phyloP scores from a whole-genome alignment of 257 asterid species.

The Capsicum rhomboideum region DNA sequence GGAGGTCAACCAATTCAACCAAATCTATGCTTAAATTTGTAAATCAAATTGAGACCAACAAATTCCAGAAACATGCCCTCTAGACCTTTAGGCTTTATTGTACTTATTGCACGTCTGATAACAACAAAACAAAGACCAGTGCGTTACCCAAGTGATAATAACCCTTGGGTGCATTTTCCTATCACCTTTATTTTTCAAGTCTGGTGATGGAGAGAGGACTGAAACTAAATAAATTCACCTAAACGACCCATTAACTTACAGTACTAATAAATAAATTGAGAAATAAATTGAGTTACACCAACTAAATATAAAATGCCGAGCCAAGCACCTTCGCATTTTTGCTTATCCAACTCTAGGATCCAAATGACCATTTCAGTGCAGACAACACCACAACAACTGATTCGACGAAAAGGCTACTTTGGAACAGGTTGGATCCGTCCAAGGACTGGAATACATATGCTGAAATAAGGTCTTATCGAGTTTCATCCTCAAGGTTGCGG shows the following conservation, averaged over 20 bases:
- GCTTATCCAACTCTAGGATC: background rate
- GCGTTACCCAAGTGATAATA: background rate
- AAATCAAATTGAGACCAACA: background rate
- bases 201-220: background rate
- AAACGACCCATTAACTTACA: background rate
- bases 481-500: slow-evolving; percentile 95
- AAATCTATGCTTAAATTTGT: background rate
- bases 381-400: background rate
- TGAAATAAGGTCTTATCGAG: slow-evolving; percentile 35
- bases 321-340: background rate
- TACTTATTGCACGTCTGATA: background rate
- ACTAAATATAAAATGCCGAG: background rate
- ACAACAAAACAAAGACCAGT: background rate
- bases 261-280: background rate
- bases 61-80: background rate
- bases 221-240: background rate
- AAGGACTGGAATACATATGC: background rate
- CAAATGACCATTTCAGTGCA: background rate
- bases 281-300: background rate
- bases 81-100: background rate
- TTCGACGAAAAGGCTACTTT: background rate
- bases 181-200: background rate
- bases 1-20: background rate
- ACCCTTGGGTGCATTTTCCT: background rate
- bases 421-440: background rate